Percentiles rank a stretch among this genome's conserved stretches.
These are phyloP conservation scores for Pleodorina starrii DNA, from an alignment of 139 green algal genomes.

Conservation along the genomic window DNA sequence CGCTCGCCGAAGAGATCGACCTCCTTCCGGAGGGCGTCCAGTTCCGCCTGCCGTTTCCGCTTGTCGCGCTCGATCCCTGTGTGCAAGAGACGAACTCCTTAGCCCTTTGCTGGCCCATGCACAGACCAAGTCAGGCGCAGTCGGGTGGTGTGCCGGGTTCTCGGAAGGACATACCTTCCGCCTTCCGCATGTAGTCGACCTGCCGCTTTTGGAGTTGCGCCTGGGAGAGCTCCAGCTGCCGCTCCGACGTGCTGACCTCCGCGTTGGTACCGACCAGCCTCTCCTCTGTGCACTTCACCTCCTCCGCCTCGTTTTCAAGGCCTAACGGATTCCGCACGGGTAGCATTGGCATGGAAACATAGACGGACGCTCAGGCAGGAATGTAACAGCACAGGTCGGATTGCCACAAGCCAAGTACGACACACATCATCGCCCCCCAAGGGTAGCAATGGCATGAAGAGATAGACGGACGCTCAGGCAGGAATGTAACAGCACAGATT, in stretches of 20 bases:
- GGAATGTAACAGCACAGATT: too few relatives aligned
- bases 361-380: too few relatives aligned
- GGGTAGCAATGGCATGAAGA: too few relatives aligned
- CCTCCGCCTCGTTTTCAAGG: not conserved
- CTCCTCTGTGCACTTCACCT: constrained; percentile 13
- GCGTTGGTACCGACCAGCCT: not conserved
- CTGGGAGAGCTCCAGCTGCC: not conserved
- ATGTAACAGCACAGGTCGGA: too few relatives aligned
- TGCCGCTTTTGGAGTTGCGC: constrained; percentile 13
- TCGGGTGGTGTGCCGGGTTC: not conserved
- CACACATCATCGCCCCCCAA: too few relatives aligned
- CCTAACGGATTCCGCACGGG: not conserved
- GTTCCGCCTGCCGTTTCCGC: constrained; percentile 1
- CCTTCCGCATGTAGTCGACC: not conserved
- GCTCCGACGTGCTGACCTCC: not conserved
- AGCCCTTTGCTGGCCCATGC: too few relatives aligned
- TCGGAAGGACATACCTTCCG: not conserved
- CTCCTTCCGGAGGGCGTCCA: not conserved
- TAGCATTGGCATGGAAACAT: too few relatives aligned
- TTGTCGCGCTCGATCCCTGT: constrained; percentile 25
- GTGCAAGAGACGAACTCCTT: too few relatives aligned
- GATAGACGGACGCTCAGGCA: too few relatives aligned
- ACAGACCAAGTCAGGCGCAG: too few relatives aligned
- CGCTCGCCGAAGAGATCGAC: not conserved
- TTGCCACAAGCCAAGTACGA: too few relatives aligned